Conservation (phyloP, 768 basidiomycete species). For the Lactarius indigo region DNA sequence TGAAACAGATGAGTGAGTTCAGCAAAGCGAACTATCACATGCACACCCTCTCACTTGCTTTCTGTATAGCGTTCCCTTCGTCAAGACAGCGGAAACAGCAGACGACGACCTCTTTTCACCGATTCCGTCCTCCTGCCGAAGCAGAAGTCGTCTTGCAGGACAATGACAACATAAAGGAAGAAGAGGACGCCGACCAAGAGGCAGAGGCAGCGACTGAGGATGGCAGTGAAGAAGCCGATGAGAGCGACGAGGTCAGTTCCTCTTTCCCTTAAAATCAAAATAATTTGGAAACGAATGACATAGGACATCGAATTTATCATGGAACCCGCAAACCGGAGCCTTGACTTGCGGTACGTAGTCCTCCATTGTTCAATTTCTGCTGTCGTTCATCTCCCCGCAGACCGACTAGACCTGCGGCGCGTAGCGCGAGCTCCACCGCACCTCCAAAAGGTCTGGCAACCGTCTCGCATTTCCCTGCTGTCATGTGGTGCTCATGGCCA, state of each 20-base stretch:
- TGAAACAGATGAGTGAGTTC: constrained; percentile 26
- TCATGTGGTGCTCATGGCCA: constrained; percentile 8
- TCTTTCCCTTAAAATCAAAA: constrained; percentile 38
- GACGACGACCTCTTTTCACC: constrained; percentile 18
- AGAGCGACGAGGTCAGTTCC: constrained; percentile 41
- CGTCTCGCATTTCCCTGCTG: background rate
- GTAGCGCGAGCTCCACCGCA: constrained; percentile 32
- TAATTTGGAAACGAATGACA: background rate
- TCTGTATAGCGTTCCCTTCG: constrained; percentile 17
- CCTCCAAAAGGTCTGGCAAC: constrained; percentile 31
- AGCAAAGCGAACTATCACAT: background rate
- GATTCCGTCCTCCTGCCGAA: constrained; percentile 25
- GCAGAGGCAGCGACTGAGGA: constrained; percentile 36
- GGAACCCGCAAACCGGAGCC: constrained; percentile 67
- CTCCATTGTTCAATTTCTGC: constrained; percentile 3
- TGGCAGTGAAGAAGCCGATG: constrained; percentile 40
- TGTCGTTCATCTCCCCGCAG: constrained; percentile 28
- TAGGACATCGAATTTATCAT: constrained; percentile 91
- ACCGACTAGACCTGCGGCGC: constrained; percentile 34
- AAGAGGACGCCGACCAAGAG: constrained; percentile 29
- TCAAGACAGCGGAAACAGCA: constrained; percentile 2
- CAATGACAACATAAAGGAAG: constrained; percentile 20
- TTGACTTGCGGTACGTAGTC: constrained; percentile 64
- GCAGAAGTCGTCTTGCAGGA: constrained; percentile 5
- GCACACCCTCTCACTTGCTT: background rate